A percentile compares a stretch with the other conserved stretches of the same genome.
phyloP scores from a whole-genome alignment of 805 yeast genomes.

The Pichia eremophila region DNA sequence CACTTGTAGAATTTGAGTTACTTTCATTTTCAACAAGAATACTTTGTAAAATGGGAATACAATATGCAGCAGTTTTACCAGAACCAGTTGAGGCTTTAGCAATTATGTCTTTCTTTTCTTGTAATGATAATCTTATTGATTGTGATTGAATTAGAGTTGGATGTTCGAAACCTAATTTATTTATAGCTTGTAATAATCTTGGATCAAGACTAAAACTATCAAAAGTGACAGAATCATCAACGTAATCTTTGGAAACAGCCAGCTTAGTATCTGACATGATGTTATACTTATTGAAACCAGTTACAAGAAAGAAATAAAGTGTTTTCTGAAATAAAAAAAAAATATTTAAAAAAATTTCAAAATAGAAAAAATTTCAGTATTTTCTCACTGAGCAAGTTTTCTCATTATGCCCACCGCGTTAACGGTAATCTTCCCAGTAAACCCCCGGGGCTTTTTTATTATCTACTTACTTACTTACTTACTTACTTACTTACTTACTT shows the following conservation, averaged over 20 bases:
- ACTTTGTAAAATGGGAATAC: constrained; percentile 77
- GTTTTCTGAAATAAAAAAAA: too few relatives aligned
- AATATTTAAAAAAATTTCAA: too few relatives aligned
- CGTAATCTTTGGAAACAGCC: constrained; percentile 58
- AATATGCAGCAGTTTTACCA: constrained; percentile 89
- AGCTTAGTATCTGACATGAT: constrained; percentile 16
- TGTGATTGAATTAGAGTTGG: constrained; percentile 89
- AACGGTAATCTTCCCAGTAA: too few relatives aligned
- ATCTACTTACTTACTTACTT: too few relatives aligned
- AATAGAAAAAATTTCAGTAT: too few relatives aligned
- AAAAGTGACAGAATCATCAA: constrained; percentile 64
- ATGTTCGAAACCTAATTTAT: constrained; percentile 65
- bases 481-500: too few relatives aligned
- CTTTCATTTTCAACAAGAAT: constrained; percentile 38
- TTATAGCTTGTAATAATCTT: constrained; percentile 74
- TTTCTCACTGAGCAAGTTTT: too few relatives aligned
- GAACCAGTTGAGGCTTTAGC: constrained; percentile 95
- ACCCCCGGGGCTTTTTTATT: too few relatives aligned
- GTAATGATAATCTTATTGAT: constrained; percentile 86
- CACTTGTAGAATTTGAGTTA: constrained; percentile 14
- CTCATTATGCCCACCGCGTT: too few relatives aligned
- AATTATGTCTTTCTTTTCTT: constrained; percentile 83
- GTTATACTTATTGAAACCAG: too few relatives aligned
- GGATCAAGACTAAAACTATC: constrained; percentile 75
- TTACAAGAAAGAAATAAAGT: too few relatives aligned